phyloP scores from a whole-genome alignment of 2,329 filamentous ascomycete species.

The Aspergillus ruber region DNA sequence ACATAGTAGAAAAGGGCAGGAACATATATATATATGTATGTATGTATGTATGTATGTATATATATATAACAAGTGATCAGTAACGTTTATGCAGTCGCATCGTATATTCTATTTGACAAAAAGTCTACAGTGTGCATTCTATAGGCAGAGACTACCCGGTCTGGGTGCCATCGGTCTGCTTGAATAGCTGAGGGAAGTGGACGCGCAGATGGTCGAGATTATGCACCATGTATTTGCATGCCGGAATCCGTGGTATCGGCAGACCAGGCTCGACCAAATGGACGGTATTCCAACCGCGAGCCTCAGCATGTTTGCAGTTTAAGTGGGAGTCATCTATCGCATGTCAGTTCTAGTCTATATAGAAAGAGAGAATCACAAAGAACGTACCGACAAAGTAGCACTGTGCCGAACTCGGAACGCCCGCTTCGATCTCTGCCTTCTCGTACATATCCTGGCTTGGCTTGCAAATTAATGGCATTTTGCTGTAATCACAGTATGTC shows the following conservation, averaged over 20 bases:
- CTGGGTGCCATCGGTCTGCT: constrained; percentile 27
- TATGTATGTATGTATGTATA: too few species aligned
- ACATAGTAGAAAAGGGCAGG: too few species aligned
- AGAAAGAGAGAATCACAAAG: neutral
- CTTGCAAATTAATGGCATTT: constrained; percentile 74
- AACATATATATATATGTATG: too few species aligned
- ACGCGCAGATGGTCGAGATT: constrained; percentile 67
- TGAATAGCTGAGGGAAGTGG: constrained; percentile 83
- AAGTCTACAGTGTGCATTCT: neutral
- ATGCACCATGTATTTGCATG: constrained; percentile 68
- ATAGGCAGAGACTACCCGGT: constrained; percentile 4
- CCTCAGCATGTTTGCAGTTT: constrained; percentile 72
- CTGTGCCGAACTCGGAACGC: constrained; percentile 57
- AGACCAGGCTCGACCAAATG: constrained; percentile 79
- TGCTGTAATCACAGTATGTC: constrained; percentile 85
- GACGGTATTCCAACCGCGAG: constrained; percentile 76
- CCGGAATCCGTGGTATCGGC: constrained; percentile 55
- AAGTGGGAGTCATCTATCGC: constrained; percentile 68
- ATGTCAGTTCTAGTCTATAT: constrained; percentile 9
- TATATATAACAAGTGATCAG: too few species aligned
- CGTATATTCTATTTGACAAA: neutral
- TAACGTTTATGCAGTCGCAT: neutral
- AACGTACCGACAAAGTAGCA: constrained; percentile 89
- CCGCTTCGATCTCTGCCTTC: constrained; percentile 83
- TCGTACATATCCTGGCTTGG: constrained; percentile 74